Evolutionary conservation across 1,139 yeast genomes (phyloP).

Genomic region (Yamadazyma diddensiae): DNA sequence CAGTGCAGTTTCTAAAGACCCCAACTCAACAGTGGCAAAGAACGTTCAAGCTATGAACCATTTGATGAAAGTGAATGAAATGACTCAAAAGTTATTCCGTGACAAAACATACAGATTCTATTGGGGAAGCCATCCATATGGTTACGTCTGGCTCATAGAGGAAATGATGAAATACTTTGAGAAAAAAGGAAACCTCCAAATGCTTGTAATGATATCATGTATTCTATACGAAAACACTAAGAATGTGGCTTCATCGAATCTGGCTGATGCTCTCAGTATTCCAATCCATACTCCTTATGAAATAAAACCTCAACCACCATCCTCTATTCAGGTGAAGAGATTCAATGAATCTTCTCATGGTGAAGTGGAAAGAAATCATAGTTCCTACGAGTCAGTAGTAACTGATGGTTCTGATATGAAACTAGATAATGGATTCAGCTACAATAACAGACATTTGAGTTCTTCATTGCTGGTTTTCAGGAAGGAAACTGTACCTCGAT

Average conservation of each 20-base stretch:
- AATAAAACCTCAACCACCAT: conserved; percentile 32
- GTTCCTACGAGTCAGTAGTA: conserved; percentile 12
- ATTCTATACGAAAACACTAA: conserved; percentile 46
- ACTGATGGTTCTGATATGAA: conserved; percentile 11
- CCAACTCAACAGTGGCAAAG: conserved; percentile 11
- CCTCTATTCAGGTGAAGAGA: conserved; percentile 15
- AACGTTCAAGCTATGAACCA: conserved; percentile 18
- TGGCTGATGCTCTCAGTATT: conserved; percentile 22
- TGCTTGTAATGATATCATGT: conserved; percentile 88
- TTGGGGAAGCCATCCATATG: conserved; percentile 86
- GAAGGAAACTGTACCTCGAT: conserved; percentile 15
- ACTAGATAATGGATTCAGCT: conserved; percentile 2
- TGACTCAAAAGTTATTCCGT: conserved; percentile 16
- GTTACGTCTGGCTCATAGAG: conserved; percentile 68
- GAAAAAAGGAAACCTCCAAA: conserved; percentile 65
- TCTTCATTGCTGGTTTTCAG: conserved; percentile 23
- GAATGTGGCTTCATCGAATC: conserved; percentile 15
- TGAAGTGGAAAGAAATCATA: conserved; percentile 9
- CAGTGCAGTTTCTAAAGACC: conserved; percentile 5
- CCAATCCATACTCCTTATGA: conserved; percentile 52
- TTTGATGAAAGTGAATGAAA: conserved; percentile 15
- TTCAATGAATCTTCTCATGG: conserved; percentile 14
- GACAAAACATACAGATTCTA: conserved; percentile 34
- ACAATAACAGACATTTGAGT: conserved; percentile 11
- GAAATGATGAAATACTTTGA: conserved; percentile 68